Evolutionary conservation across 2,329 filamentous ascomycete genomes (phyloP).

Genomic region (Graphilbum fragrans): DNA sequence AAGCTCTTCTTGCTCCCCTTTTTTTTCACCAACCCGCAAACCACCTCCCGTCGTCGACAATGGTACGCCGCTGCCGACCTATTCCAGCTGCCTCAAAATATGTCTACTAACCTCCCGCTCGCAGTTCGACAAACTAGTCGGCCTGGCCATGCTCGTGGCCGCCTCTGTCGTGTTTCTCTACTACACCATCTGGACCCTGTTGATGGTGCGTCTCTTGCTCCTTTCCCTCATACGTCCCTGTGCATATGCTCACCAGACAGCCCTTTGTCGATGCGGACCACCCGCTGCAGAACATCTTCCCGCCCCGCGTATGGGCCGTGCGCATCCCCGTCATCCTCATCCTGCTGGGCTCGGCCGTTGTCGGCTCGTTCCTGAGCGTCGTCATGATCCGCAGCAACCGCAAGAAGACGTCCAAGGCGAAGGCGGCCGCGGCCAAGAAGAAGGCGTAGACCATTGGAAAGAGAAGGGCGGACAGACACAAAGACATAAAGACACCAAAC

Average conservation of each 20-base stretch:
- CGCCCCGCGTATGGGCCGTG: conserved; percentile 95
- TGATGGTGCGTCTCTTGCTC: conserved; percentile 58
- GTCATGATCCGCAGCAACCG: conserved; percentile 99
- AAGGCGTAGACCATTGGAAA: conserved; percentile 48
- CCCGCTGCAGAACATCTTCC: conserved; percentile 88
- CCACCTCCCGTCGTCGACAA: neutral
- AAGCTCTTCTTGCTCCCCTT: neutral
- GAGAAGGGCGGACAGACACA: neutral
- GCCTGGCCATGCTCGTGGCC: conserved; percentile 56
- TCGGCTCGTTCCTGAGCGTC: conserved; percentile 88
- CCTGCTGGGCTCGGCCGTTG: conserved; percentile 80
- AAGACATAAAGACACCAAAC: neutral
- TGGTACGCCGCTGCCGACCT: neutral
- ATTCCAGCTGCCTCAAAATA: neutral
- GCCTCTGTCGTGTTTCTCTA: conserved; percentile 59
- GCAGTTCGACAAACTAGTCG: conserved; percentile 79
- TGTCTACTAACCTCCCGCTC: conserved; percentile 1
- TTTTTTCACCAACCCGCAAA: no score
- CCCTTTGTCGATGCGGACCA: conserved; percentile 96
- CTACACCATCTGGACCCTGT: conserved; percentile 94
- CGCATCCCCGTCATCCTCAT: conserved; percentile 96
- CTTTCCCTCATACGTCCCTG: neutral
- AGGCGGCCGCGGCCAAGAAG: conserved; percentile 63
- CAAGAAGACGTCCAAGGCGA: conserved; percentile 93
- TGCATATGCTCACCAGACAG: conserved; percentile 30